phyloP scores from a whole-genome alignment of 2,329 filamentous ascomycete species.

The Alternaria infectoria region DNA sequence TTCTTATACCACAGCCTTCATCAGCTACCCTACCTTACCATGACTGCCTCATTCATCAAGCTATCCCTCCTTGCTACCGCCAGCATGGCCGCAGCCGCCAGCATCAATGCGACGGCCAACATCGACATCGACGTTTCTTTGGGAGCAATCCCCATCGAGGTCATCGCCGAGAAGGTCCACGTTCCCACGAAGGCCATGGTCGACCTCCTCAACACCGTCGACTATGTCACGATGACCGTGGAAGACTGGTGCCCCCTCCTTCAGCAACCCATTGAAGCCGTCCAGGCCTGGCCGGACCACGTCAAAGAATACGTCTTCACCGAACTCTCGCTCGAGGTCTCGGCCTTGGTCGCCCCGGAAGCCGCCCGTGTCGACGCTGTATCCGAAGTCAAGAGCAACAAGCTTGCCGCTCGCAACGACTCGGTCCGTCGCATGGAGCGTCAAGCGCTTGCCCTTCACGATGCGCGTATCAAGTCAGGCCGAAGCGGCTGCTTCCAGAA shows the following conservation, averaged over 20 bases:
- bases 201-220: background rate
- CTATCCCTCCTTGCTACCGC: background rate
- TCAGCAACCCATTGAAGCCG: background rate
- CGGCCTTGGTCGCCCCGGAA: background rate
- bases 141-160: background rate
- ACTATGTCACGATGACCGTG: background rate
- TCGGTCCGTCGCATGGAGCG: background rate
- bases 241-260: background rate
- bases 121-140: background rate
- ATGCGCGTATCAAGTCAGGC: background rate
- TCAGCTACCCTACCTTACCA: background rate
- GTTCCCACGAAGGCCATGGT: background rate
- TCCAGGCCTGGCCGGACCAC: background rate
- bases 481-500: background rate
- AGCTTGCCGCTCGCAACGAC: background rate
- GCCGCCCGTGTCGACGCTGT: background rate
- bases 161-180: background rate
- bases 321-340: background rate
- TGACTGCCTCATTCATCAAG: background rate
- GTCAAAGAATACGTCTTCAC: background rate
- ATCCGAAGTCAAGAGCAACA: background rate
- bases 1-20: background rate
- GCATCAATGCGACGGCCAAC: background rate
- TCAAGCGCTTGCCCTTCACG: background rate
- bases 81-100: background rate